Evolutionary conservation across 805 yeast species (phyloP).

Genomic region (Zygotorulaspora sp.): DNA sequence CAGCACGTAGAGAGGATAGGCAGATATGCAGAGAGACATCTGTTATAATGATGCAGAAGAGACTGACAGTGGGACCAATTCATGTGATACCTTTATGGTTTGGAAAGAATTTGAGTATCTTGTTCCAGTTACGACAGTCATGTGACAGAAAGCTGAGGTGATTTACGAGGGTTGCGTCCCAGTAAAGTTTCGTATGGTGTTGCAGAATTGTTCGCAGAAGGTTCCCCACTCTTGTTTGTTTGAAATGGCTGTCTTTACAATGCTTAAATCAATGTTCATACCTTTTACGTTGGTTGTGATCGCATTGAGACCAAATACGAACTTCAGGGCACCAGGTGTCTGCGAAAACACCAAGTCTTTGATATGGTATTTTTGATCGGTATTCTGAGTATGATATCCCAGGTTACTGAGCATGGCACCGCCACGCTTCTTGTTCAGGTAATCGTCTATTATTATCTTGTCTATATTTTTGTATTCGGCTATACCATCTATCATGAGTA

Average conservation of each 20-base stretch:
- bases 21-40: neutral
- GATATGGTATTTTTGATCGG: slow-evolving; percentile 7
- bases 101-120: too few species aligned
- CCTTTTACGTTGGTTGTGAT: slow-evolving; percentile 23
- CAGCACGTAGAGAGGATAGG: neutral
- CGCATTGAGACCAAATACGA: slow-evolving; percentile 21
- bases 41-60: neutral
- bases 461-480: slow-evolving; percentile 21
- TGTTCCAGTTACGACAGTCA: too few species aligned
- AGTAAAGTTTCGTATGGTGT: slow-evolving; percentile 4
- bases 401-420: slow-evolving; percentile 28
- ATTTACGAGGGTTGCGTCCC: neutral
- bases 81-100: too few species aligned
- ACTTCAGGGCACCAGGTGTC: slow-evolving; percentile 21
- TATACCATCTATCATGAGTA: slow-evolving; percentile 20
- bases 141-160: too few species aligned
- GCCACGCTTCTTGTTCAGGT: slow-evolving; percentile 18
- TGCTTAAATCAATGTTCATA: slow-evolving; percentile 20
- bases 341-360: slow-evolving; percentile 24
- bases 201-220: slow-evolving; percentile 13
- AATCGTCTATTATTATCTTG: slow-evolving; percentile 14
- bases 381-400: slow-evolving; percentile 16
- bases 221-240: slow-evolving; percentile 11
- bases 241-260: slow-evolving; percentile 17
- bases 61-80: too few species aligned